These are phyloP conservation scores for Radiomyces spectabilis DNA, from an alignment of 192 early-diverging fungal species.

Conservation along the genomic window DNA sequence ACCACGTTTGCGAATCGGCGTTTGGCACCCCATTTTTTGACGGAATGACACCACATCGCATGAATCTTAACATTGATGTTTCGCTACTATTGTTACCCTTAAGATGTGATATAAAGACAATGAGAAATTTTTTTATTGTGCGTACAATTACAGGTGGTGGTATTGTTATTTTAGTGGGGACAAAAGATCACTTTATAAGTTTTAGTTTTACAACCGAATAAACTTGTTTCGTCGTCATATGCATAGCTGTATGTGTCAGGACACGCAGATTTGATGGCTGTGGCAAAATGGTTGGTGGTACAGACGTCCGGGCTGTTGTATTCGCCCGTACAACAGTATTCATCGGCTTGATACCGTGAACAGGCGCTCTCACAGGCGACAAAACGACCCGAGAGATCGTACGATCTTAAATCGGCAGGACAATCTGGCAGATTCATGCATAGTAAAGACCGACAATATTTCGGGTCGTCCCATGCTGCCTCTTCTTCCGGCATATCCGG, in stretches of 20 bases:
- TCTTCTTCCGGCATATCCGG: slow-evolving; percentile 2
- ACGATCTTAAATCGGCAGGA: slow-evolving; percentile 2
- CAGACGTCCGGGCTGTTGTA: slow-evolving; percentile 12
- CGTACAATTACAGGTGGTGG: too few species aligned
- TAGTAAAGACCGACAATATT: not conserved
- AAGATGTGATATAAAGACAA: too few species aligned
- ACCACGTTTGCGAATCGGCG: too few species aligned
- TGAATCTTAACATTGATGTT: too few species aligned
- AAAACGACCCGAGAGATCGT: not conserved
- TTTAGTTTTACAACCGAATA: slow-evolving; percentile 10
- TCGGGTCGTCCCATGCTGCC: not conserved
- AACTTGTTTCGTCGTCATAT: slow-evolving; percentile 22
- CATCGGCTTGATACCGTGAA: slow-evolving; percentile 9
- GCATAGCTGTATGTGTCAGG: slow-evolving; percentile 21
- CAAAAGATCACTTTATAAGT: slow-evolving; percentile 18
- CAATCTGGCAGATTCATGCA: slow-evolving; percentile 3
- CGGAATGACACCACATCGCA: too few species aligned
- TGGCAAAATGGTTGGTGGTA: slow-evolving; percentile 15
- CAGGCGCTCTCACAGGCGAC: slow-evolving; percentile 22
- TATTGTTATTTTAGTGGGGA: too few species aligned
- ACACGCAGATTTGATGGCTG: slow-evolving; percentile 14
- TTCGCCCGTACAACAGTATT: slow-evolving; percentile 23
- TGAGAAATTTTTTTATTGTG: too few species aligned
- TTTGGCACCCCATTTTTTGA: too few species aligned
- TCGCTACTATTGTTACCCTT: too few species aligned